These are phyloP conservation scores for Hibiscus mutabilis DNA, from an alignment of 345 rosid species.

Conservation along the genomic window DNA sequence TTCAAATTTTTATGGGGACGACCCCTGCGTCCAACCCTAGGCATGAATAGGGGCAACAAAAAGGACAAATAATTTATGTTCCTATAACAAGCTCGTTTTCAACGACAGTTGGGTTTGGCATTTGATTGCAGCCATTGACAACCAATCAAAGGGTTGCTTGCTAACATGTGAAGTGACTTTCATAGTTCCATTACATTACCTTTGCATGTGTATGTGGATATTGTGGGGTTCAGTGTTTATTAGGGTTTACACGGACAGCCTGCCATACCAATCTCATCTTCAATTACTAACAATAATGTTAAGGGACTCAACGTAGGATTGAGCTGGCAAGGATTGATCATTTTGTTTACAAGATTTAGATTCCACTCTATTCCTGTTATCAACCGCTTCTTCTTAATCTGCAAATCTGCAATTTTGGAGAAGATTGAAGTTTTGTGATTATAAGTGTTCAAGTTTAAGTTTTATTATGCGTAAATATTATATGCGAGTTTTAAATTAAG, in stretches of 20 bases:
- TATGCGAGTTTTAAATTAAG: too few relatives aligned
- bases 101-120: slow-evolving; percentile 16
- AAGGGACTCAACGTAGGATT: neutral
- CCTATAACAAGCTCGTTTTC: too few relatives aligned
- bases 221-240: slow-evolving; percentile 12
- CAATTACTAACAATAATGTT: neutral
- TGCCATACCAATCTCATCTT: neutral
- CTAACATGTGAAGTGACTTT: slow-evolving; percentile 22
- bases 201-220: slow-evolving; percentile 24
- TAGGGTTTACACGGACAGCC: neutral
- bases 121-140: slow-evolving; percentile 36
- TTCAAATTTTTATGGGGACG: too few relatives aligned
- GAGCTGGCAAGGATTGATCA: neutral
- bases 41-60: too few relatives aligned
- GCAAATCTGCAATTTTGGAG: too few relatives aligned
- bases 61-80: too few relatives aligned
- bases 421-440: neutral
- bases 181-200: slow-evolving; percentile 18
- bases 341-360: neutral
- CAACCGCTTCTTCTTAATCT: too few relatives aligned
- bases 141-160: slow-evolving; percentile 20
- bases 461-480: too few relatives aligned
- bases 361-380: too few relatives aligned
- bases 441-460: neutral
- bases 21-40: too few relatives aligned